Evolutionary conservation across 2,329 filamentous ascomycete species (phyloP), one percentile per base, ranked within the genome.

Genomic region (Pyrenochaeta sp.): DNA sequence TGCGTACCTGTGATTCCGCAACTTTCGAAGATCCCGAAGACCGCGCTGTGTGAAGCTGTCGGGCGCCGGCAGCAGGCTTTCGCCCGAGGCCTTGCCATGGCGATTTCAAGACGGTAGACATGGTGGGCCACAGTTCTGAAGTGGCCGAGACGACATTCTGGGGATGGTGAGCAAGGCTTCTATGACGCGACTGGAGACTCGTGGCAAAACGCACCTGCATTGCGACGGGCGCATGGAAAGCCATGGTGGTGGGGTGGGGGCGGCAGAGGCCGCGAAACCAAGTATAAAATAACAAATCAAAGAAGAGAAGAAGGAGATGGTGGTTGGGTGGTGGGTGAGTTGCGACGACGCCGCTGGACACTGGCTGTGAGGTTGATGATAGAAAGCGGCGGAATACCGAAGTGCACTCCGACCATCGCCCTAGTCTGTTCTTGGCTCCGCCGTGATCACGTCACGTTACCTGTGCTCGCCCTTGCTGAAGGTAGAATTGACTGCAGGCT

Each of bases 211-310:
- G 58, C 65, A 81, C 78, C 58, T 76, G 75, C 51, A 76, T 62
- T 51, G 71, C 71, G 56, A 76, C 65, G 53, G 77, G 72, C 57
- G 74, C 69, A 65, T 78, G 76, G 59, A 80, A 78, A 63, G 78
- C 77, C 79, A 81, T 81, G 61, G 48, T 74, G 58, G 49, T 24
- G 20, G 40, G 27, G 44, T 15, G 28, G 37, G 23, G 44, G 67
- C 67, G 67, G 67, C 65, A 55, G 49, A 44, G 42, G 65, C 67
- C 67, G 67, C 67, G 38, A 31, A 35, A 45, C 19, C 28, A 35
- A 27, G 41, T 44, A 29, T 37, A 30, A 40, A 48, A 31, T 46
- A 53, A 55, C 60, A 56, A 54, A 48, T 55, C n/a, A 40, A 35
- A 44, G 31, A 29, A 23, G 35, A 34, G 43, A 60, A 57, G 40